phyloP scores from a whole-genome alignment of 23 red algal species.

The Gracilariopsis chorda region DNA sequence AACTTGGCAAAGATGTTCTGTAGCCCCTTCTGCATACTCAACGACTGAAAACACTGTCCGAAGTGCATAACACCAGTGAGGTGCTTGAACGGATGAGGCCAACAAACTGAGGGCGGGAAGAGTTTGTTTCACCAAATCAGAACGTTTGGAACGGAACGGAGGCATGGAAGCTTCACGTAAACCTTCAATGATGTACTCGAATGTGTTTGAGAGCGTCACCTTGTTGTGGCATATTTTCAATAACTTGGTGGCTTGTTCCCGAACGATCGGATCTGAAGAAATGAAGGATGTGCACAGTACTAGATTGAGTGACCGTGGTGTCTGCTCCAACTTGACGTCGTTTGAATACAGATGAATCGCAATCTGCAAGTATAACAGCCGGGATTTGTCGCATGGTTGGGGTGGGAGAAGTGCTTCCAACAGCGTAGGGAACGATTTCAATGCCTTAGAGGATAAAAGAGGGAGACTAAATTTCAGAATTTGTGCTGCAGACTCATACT shows the following conservation, averaged over 20 bases:
- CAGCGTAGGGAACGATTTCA: background rate
- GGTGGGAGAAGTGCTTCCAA: background rate
- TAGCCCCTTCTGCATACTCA: background rate
- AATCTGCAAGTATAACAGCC: background rate
- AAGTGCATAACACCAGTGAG: constrained; percentile 8
- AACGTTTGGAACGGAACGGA: background rate
- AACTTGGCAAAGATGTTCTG: background rate
- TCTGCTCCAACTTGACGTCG: background rate
- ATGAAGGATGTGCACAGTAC: background rate
- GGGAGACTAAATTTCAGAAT: background rate
- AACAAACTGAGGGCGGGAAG: background rate
- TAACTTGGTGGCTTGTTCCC: background rate
- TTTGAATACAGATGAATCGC: background rate
- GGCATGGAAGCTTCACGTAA: background rate
- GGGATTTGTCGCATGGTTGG: background rate
- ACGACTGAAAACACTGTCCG: background rate
- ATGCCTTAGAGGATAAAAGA: background rate
- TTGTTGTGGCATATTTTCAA: background rate
- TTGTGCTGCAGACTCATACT: background rate
- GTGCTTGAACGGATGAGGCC: background rate
- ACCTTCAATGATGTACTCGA: constrained; percentile 16
- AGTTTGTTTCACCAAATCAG: background rate
- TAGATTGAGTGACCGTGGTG: background rate
- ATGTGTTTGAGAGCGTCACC: background rate
- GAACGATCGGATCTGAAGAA: background rate